Evolutionary conservation across 306 rosid genomes (phyloP), one percentile per base, ranked within the genome.

Genomic region (Prunus salicina): DNA sequence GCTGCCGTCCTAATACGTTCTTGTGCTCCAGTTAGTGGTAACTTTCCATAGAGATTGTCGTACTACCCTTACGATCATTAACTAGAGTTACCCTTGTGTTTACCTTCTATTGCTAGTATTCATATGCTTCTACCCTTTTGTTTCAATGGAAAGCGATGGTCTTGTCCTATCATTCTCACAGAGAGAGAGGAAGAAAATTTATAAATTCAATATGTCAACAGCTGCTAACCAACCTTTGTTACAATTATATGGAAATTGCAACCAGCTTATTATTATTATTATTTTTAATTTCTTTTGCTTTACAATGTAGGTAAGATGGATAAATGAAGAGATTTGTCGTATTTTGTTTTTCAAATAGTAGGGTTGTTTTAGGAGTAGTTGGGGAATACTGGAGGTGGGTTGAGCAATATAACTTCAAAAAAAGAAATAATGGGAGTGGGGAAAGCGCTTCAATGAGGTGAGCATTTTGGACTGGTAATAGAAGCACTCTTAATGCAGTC

Each of bases 1-100:
- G 92, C 97, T 74, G 97, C 92, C 51, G 90, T 95, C 65, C 82
- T 95, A 82, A 89, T 95, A 75, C 96, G 98, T 51, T 83, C 98
- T 77, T 95, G 98, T 86, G 89, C 98, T 80, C 98, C 98, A 64
- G 52, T 95, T 76, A 77, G 79, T 19, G 97, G 98, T 95, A 89
- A 76, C 50, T 64, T 53, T 61, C 15, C 32, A 61, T 27, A 55
- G 50, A 71, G 14, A 52, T 25, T 28, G n/a, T 25, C 2, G 3
- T 18, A 2, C 0, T 66, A 22, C 24, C 13, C 28, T 71, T 30
- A 11, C 12, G 2, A 5, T 63, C 63, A 49, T 3, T 64, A 47
- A 15, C 15, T 30, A 8, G 20, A 47, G 60, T 7, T 46, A 16
- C 32, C 18, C 24, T 74, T 50, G 1, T 69, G 5, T 60, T 25